Conservation (phyloP, 2,329 filamentous ascomycete species). For the Phaeosphaeria sp. region DNA sequence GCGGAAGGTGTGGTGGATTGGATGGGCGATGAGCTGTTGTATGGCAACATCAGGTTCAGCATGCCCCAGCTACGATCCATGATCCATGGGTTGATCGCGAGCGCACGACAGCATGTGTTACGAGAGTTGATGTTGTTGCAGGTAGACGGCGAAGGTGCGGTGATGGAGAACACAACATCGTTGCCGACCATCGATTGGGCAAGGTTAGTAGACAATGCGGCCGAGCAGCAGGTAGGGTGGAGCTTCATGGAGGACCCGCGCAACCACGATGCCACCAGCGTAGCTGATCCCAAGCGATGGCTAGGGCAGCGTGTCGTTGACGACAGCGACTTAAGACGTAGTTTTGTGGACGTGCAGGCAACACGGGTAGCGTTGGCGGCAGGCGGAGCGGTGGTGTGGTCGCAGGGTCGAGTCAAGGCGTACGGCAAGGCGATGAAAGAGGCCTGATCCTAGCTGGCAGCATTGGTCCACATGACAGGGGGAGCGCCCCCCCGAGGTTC, state of each 20-base stretch:
- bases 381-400: no score
- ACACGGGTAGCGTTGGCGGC: no score
- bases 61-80: conserved; percentile 19
- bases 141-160: background rate
- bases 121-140: conserved; percentile 16
- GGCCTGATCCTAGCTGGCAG: background rate
- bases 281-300: no score
- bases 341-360: no score
- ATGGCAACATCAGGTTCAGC: conserved; percentile 15
- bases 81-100: conserved; percentile 16
- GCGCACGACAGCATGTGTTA: conserved; percentile 5
- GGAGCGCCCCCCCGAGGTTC: conserved; percentile 18
- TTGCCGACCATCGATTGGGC: conserved; percentile 15
- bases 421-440: background rate
- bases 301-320: no score
- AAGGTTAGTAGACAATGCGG: conserved; percentile 12
- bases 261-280: no score
- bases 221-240: conserved; percentile 8
- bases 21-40: conserved; percentile 11
- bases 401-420: background rate
- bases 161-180: background rate
- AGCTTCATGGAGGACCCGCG: conserved; percentile 8
- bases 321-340: no score
- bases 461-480: conserved; percentile 20
- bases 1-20: conserved; percentile 7